Percentiles rank a stretch among this genome's conserved stretches.
Conservation (phyloP, 1,284 basidiomycete genomes). For the Somion occarium region DNA sequence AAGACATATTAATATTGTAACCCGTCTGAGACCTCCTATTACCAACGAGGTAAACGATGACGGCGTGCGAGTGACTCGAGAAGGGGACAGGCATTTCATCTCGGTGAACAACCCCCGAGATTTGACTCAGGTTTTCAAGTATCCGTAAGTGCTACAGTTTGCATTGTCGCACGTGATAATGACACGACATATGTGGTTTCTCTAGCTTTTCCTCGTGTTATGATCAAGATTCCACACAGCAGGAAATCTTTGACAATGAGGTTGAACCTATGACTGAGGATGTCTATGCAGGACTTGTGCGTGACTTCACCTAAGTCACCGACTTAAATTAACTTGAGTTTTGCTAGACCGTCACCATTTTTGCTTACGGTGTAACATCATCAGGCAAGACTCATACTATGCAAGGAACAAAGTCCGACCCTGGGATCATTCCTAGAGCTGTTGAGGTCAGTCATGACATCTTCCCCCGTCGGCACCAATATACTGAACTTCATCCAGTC, state of each 20-base stretch:
- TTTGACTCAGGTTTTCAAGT: slow-evolving; percentile 60
- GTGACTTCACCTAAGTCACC: slow-evolving; percentile 20
- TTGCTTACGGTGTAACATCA: slow-evolving; percentile 79
- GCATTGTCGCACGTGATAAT: background rate
- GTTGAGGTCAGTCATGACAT: slow-evolving; percentile 44
- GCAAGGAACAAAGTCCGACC: slow-evolving; percentile 65
- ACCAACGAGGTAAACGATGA: slow-evolving; percentile 58
- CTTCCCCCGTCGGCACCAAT: background rate
- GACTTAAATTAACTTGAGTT: slow-evolving; percentile 1
- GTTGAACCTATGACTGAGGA: slow-evolving; percentile 67
- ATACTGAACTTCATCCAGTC: background rate
- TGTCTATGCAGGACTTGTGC: slow-evolving; percentile 64
- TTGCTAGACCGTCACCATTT: slow-evolving; percentile 70
- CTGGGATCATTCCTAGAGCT: slow-evolving; percentile 77
- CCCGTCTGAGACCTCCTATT: slow-evolving; percentile 61
- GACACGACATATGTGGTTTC: background rate
- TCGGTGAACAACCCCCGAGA: slow-evolving; percentile 65
- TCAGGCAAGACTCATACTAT: slow-evolving; percentile 85
- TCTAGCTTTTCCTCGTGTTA: slow-evolving; percentile 67
- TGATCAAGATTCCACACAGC: slow-evolving; percentile 57
- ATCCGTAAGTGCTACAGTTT: slow-evolving; percentile 45
- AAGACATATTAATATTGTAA: slow-evolving; percentile 47
- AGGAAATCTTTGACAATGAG: slow-evolving; percentile 66
- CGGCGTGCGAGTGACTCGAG: slow-evolving; percentile 45
- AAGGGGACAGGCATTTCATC: slow-evolving; percentile 40